Evolutionary conservation across 257 asterid genomes (phyloP).

Genomic region (Nicotiana attenuata): DNA sequence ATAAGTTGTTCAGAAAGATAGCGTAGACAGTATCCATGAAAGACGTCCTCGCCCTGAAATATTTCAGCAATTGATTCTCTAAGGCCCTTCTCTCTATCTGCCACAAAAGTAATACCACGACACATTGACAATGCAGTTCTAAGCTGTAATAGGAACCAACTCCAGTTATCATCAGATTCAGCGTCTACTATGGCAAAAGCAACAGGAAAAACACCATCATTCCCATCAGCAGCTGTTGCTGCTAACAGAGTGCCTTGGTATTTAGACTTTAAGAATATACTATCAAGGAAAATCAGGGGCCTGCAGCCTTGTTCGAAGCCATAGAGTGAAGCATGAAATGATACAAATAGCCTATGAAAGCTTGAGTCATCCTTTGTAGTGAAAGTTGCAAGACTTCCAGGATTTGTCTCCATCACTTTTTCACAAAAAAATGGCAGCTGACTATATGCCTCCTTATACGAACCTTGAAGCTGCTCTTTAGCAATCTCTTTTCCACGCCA

Average conservation of each 20-base stretch:
- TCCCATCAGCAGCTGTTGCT: conserved; percentile 95
- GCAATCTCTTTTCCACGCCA: conserved; percentile 99
- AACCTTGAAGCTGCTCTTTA: conserved; percentile 99
- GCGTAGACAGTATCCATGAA: conserved; percentile 74
- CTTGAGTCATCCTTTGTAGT: conserved; percentile 89
- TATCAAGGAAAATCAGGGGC: conserved; percentile 85
- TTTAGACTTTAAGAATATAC: conserved; percentile 75
- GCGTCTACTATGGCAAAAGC: conserved; percentile 92
- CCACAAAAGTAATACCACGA: conserved; percentile 68
- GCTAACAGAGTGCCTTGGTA: conserved; percentile 89
- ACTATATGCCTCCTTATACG: conserved; percentile 89
- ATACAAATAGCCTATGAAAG: conserved; percentile 87
- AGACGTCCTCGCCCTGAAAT: conserved; percentile 65
- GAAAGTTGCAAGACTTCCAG: conserved; percentile 93
- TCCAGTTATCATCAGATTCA: conserved; percentile 91
- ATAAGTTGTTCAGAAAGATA: conserved; percentile 77
- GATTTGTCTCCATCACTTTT: conserved; percentile 89
- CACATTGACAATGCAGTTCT: conserved; percentile 55
- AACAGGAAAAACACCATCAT: conserved; percentile 76
- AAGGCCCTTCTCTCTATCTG: conserved; percentile 88
- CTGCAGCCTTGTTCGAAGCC: conserved; percentile 95
- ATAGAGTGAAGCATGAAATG: conserved; percentile 78
- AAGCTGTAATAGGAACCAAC: conserved; percentile 82
- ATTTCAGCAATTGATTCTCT: conserved; percentile 62
- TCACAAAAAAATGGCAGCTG: conserved; percentile 84